Evolutionary conservation across 2,329 filamentous ascomycete genomes (phyloP), one percentile per base, ranked within the genome.

Genomic region (Beauveria brongniartii): DNA sequence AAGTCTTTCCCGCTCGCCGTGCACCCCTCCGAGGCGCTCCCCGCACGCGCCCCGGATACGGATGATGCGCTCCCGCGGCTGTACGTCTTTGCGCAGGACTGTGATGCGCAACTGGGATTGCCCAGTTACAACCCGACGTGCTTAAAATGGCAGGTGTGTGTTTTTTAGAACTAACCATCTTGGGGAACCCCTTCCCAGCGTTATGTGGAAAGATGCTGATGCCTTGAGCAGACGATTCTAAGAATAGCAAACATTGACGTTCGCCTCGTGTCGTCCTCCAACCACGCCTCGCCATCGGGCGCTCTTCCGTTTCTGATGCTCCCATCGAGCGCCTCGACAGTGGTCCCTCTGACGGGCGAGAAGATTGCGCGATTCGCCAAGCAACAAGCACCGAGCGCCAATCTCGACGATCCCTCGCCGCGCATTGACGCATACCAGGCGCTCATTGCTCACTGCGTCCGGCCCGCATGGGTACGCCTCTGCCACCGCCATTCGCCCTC

Each of bases 41-140:
- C 92, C 40, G 77, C 81, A 58, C 81, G 87, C 66, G 77, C 82
- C 5, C 30, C 70, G 70, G 52, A 40, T 12, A 28, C 52, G 4
- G 26, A 28, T 7, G 18, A 14, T 59, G 63, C 37, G 22, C 71
- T 77, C 6, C 79, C 82, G 64, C 80, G 84, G 10, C 78, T 99
- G 9, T 92, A 92, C 72, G 80, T 96, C 61, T 97, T 97, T 74
- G 82, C 84, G 63, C 84, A 81, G 16, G 77, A 83, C 1, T 76
- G 81, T n/a, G 88, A 85, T 67, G 88, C 86, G 40, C 72, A 73
- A 61, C 70, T 70, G 44, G 86, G 85, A 5, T 75, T 78, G 34
- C 89, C 92, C 28, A 95, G 91, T 65, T 96, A 89, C 76, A 97
- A 97, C 72, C 94, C 94, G 12, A 85, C 87, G 62, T 99, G 94